phyloP scores from a whole-genome alignment of 2,329 filamentous ascomycete species.

The Colletotrichum agaves region DNA sequence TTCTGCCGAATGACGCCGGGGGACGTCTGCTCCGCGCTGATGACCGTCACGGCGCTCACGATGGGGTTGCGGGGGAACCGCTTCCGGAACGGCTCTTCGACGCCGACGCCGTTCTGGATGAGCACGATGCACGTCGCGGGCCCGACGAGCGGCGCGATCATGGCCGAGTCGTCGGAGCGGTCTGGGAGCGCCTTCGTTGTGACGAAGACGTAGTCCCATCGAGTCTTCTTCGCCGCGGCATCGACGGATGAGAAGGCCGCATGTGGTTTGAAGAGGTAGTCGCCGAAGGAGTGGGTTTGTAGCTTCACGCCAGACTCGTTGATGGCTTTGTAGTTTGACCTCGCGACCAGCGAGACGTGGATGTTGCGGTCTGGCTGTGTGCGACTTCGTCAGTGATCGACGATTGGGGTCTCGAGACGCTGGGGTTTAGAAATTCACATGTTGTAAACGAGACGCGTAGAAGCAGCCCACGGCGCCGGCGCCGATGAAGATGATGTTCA shows the following conservation, averaged over 20 bases:
- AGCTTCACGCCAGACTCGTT: conserved; percentile 70
- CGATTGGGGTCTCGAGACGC: no score
- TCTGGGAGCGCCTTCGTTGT: conserved; percentile 78
- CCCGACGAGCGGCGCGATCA: conserved; percentile 69
- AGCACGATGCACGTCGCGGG: conserved; percentile 69
- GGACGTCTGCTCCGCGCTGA: conserved; percentile 73
- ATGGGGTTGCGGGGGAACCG: conserved; percentile 71
- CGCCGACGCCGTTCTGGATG: conserved; percentile 78
- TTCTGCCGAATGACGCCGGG: conserved; percentile 75
- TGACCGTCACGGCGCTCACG: conserved; percentile 75
- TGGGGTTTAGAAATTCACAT: conserved; percentile 50
- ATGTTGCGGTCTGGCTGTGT: conserved; percentile 61
- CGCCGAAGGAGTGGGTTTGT: conserved; percentile 73
- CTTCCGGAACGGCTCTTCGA: conserved; percentile 72
- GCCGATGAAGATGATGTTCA: conserved; percentile 73
- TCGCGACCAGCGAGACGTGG: conserved; percentile 75
- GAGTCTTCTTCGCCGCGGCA: conserved; percentile 55
- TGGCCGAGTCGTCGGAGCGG: conserved; percentile 67
- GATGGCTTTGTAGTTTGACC: conserved; percentile 77
- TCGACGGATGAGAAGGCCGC: conserved; percentile 70
- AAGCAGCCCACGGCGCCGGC: conserved; percentile 79
- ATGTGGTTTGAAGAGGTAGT: conserved; percentile 71
- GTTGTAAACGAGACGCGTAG: conserved; percentile 75
- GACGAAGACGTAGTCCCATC: conserved; percentile 72
- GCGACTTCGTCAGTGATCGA: background rate